Evolutionary conservation across 1,284 basidiomycete genomes (phyloP), one percentile per base, ranked within the genome.

Genomic region (Ustilago nuda): DNA sequence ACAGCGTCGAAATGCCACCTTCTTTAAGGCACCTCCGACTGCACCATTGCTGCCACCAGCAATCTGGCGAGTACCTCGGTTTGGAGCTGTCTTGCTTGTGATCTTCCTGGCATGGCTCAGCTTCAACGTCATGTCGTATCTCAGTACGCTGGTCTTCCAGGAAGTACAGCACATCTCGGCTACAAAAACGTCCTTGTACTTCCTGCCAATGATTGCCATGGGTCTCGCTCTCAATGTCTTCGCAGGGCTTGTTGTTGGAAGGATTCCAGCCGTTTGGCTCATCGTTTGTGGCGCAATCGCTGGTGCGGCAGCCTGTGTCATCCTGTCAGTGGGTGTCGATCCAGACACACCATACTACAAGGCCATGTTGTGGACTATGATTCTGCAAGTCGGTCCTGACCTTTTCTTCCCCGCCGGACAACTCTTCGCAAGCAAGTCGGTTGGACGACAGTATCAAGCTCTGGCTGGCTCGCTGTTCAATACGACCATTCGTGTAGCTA

Each of bases 311-410:
- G 91, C 92, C 0, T 90, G 76, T 30, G 57, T 90, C 23, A 76
- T 82, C 36, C 87, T 94, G 4, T 92, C 94, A 74, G 92, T 93
- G 0, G 82, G 93, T 6, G 91, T 94, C 66, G 81, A 89, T 15
- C 89, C 91, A 0, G 71, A 87, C 3, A 88, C 88, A 4, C 85
- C 90, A 0, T 96, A 92, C 84, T 95, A 93, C 93, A 90, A 90
- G 1, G 92, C 89, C 65, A 91, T 91, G 15, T 94, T 96, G 87
- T 92, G 93, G 4, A 90, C 91, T 0, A 90, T 93, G 43, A 88
- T 92, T 71, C 79, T 93, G 19, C 60, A 74, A 12, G 78, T 81
- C 1, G 78, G 62, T 1, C 69, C 82, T 1, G 83, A 84, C 43
- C 53, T 77, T 39, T 78, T 80, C 56, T 82, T 78, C 66, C 76